Evolutionary conservation across 495 filamentous ascomycete genomes (phyloP).

Genomic region (Penicillium ochrochloron): DNA sequence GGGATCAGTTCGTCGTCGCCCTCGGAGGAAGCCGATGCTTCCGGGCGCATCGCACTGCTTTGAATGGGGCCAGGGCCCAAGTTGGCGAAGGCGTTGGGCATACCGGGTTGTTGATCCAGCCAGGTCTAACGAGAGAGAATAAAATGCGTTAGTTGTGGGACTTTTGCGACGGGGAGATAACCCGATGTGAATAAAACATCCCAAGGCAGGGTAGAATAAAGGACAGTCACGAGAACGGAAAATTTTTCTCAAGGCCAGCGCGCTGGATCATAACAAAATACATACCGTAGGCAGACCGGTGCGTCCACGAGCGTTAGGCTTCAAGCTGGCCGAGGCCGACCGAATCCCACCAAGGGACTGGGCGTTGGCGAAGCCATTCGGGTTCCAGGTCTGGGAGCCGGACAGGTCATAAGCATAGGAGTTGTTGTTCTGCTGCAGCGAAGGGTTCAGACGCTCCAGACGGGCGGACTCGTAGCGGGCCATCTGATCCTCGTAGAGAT

Average conservation of each 20-base stretch:
- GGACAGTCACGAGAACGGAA: neutral
- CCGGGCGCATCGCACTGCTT: conserved; percentile 55
- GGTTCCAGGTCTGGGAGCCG: conserved; percentile 71
- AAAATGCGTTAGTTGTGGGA: conserved; percentile 11
- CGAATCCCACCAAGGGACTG: conserved; percentile 58
- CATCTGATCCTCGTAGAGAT: conserved; percentile 68
- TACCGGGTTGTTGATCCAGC: conserved; percentile 62
- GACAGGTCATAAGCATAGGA: conserved; percentile 64
- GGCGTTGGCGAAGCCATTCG: conserved; percentile 56
- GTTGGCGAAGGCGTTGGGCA: conserved; percentile 57
- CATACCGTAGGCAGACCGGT: conserved; percentile 64
- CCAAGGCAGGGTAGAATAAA: neutral
- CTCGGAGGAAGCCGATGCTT: conserved; percentile 56
- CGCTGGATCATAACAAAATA: conserved; percentile 16
- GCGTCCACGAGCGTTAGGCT: conserved; percentile 57
- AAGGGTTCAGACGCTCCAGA: conserved; percentile 63
- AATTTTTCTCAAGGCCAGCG: neutral
- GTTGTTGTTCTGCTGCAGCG: conserved; percentile 53
- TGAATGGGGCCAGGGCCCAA: conserved; percentile 58
- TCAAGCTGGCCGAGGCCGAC: conserved; percentile 60
- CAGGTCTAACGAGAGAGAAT: conserved; percentile 49
- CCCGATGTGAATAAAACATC: neutral
- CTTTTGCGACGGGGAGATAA: neutral
- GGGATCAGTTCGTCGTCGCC: conserved; percentile 88
- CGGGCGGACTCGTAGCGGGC: conserved; percentile 62